Evolutionary conservation across 140 eudicot genomes (phyloP), one percentile per base, ranked within the genome.

Genomic region (Cichorium intybus): DNA sequence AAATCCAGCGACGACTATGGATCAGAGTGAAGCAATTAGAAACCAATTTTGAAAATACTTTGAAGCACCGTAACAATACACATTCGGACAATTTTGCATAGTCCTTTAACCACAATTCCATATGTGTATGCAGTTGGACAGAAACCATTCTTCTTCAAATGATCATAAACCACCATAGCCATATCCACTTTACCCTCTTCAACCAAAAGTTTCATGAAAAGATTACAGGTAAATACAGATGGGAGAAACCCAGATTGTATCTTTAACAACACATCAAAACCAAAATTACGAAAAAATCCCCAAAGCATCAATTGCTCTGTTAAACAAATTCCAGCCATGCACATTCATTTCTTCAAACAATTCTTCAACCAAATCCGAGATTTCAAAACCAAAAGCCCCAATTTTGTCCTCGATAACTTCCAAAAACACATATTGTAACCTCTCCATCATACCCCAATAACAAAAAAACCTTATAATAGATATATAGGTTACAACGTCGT

Each of bases 391-490:
- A 72, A 77, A 47, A 15, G 49, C 46, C 68, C 68, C 56, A 39
- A 43, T 33, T 66, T 67, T 22, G 39, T 51, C 64, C 47, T 56
- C 80, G 9, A 90, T 80, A 21, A 87, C 70, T 70, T 87, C 95
- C 27, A 60, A 54, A 22, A 90, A 65, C 49, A 82, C 4, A 67
- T 47, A 53, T 64, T 79, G 80, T 77, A 90, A 56, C 64, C 70
- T 68, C 53, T 46, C 68, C 14, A 60, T 75, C 85, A 82, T 71
- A 50, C 88, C 86, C 85, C 81, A 75, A 37, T 48, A 46, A 52
- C 95, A 87, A 20, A 90, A 59, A 60, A 77, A 70, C 84, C 79
- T 77, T 54, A 87, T 78, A 41, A 90, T 48, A 27, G 79, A 79
- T 84, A 87, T 55, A 41, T 82, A 87, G 21, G 82, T 84, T 17